These are phyloP conservation scores for Xylaria acuta DNA, from an alignment of 495 filamentous ascomycete genomes.

Conservation along the genomic window DNA sequence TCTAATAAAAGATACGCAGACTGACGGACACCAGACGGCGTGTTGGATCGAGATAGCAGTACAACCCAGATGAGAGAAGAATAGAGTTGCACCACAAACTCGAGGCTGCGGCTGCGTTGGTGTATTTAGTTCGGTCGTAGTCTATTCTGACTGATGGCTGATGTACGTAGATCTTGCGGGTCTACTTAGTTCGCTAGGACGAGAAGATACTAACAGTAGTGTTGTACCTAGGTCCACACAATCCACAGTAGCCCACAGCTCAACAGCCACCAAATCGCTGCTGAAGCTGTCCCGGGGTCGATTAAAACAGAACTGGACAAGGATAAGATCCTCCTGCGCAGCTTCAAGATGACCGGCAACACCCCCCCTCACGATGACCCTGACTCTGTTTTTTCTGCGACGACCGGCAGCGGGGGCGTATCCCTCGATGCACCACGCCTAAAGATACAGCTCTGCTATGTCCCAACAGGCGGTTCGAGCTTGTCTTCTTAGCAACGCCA, in stretches of 20 bases:
- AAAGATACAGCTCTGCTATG: conserved; percentile 12
- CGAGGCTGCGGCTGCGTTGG: conserved; percentile 43
- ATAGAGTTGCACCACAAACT: conserved; percentile 42
- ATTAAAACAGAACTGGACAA: conserved; percentile 20
- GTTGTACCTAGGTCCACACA: conserved; percentile 34
- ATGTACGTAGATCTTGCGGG: conserved; percentile 36
- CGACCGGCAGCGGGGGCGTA: conserved; percentile 16
- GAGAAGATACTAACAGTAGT: conserved; percentile 34
- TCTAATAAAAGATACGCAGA: conserved; percentile 36
- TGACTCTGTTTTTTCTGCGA: conserved; percentile 24
- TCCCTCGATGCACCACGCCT: conserved; percentile 16
- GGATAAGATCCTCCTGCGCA: conserved; percentile 27
- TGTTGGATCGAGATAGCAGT: conserved; percentile 38
- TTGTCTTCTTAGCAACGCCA: neutral
- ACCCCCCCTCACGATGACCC: conserved; percentile 26
- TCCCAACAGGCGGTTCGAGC: neutral
- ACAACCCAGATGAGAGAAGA: conserved; percentile 34
- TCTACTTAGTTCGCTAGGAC: conserved; percentile 13
- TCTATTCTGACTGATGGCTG: conserved; percentile 33
- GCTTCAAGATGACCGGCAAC: conserved; percentile 13
- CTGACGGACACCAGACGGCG: conserved; percentile 33
- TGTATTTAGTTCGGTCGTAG: conserved; percentile 43
- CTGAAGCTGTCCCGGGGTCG: conserved; percentile 28
- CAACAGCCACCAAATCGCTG: conserved; percentile 37
- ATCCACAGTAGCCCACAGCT: conserved; percentile 26